These are phyloP conservation scores for Flaveria brownii DNA, from an alignment of 129 eudicot species.

Conservation along the genomic window DNA sequence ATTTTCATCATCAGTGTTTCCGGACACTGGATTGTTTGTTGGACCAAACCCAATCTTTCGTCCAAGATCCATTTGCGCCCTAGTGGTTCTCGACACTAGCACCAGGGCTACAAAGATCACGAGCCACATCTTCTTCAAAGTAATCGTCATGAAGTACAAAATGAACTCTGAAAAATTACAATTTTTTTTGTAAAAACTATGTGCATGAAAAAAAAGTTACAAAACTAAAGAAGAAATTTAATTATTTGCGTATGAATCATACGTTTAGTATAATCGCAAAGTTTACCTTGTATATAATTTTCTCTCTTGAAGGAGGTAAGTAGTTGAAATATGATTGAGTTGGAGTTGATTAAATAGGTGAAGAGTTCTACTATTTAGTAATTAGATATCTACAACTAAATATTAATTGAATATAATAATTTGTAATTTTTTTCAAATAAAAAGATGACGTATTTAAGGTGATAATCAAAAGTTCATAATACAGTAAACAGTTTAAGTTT, in stretches of 20 bases:
- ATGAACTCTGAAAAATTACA: not conserved
- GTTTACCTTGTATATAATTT: constrained; percentile 6
- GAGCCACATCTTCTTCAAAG: constrained; percentile 21
- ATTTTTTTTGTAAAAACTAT: not conserved
- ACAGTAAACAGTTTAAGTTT: not conserved
- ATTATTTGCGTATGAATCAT: not conserved
- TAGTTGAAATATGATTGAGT: not conserved
- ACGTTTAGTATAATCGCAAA: not conserved
- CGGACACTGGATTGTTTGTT: not conserved
- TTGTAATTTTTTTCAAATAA: not conserved
- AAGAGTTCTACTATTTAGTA: constrained; percentile 13
- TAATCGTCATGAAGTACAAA: not conserved
- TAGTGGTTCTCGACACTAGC: not conserved
- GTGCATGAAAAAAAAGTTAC: not conserved
- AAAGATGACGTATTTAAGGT: not conserved
- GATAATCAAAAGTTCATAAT: constrained; percentile 3
- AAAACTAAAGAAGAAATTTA: not conserved
- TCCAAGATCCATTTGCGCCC: constrained; percentile 17
- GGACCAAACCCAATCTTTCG: constrained; percentile 23
- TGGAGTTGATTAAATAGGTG: constrained; percentile 23
- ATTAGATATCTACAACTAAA: constrained; percentile 5
- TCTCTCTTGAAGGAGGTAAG: constrained; percentile 17
- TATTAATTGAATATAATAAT: not conserved
- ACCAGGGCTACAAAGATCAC: constrained; percentile 16
- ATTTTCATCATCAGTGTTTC: not conserved